Conservation (phyloP, 805 yeast species). For the Cyberlindnera mrakii region DNA sequence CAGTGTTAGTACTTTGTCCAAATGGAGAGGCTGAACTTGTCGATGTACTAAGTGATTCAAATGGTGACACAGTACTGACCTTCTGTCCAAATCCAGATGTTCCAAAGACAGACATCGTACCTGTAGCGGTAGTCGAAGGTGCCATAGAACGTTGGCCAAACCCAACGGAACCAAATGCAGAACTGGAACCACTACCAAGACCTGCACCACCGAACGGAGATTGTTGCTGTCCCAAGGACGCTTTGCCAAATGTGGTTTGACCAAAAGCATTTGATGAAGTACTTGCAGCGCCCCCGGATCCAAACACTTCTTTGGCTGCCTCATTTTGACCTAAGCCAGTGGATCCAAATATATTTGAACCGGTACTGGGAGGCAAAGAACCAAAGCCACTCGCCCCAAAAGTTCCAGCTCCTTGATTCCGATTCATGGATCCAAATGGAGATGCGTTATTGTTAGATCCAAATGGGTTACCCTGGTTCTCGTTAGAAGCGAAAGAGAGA, state of each 20-base stretch:
- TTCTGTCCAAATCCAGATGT: constrained; percentile 16
- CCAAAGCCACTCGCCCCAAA: background rate
- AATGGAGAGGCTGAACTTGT: background rate
- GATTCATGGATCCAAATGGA: background rate
- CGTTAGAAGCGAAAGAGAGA: background rate
- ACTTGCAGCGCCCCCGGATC: background rate
- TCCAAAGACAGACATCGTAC: constrained; percentile 11
- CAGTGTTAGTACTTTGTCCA: constrained; percentile 3
- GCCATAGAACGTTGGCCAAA: constrained; percentile 9
- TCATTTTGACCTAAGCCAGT: background rate
- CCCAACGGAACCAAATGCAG: constrained; percentile 13
- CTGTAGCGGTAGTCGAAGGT: background rate
- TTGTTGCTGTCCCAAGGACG: constrained; percentile 1
- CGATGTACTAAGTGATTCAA: constrained; percentile 3
- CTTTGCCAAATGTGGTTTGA: constrained; percentile 6
- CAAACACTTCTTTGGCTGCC: background rate
- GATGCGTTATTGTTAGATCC: constrained; percentile 1
- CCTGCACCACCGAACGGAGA: constrained; percentile 2
- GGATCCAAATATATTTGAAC: too few relatives aligned
- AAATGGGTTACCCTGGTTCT: constrained; percentile 1
- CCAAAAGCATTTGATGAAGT: background rate
- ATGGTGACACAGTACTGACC: constrained; percentile 7
- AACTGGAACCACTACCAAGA: background rate
- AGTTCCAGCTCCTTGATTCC: background rate
- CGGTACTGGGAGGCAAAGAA: too few relatives aligned